phyloP scores from a whole-genome alignment of 139 green algal species.

The Chlorella sp. region DNA sequence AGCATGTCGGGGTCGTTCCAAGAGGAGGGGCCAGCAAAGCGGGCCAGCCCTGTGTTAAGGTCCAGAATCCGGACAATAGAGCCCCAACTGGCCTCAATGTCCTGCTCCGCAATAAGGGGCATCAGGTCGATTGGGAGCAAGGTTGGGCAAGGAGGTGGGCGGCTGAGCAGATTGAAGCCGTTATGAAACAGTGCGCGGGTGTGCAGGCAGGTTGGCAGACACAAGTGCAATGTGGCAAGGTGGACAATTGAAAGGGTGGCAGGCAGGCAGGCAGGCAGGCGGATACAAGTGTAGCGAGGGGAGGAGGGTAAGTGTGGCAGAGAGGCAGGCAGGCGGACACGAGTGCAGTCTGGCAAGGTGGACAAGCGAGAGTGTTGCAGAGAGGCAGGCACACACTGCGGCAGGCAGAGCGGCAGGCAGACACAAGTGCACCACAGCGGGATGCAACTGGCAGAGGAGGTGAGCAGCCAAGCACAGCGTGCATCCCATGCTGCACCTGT shows the following conservation, averaged over 20 bases:
- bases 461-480: not conserved
- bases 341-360: not conserved
- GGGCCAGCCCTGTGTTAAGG: conserved; percentile 49
- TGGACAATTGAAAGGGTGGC: not conserved
- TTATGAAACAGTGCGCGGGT: not conserved
- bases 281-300: not conserved
- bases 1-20: conserved; percentile 84
- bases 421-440: not conserved
- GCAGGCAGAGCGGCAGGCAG: not conserved
- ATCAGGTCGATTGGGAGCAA: not conserved
- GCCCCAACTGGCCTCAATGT: conserved; percentile 55
- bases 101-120: not conserved
- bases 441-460: not conserved
- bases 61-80: conserved; percentile 56
- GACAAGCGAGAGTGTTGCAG: not conserved
- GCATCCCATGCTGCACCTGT: not conserved
- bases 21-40: conserved; percentile 61
- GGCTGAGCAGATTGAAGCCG: not conserved
- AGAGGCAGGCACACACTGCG: not conserved
- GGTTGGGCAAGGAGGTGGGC: not conserved
- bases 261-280: not conserved
- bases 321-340: not conserved
- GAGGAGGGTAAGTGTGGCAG: not conserved
- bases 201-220: not conserved
- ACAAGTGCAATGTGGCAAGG: not conserved